A percentile compares a stretch with the other conserved stretches of the same genome.
Conservation (phyloP, 1,284 basidiomycete genomes). For the Trametes versicolor region DNA sequence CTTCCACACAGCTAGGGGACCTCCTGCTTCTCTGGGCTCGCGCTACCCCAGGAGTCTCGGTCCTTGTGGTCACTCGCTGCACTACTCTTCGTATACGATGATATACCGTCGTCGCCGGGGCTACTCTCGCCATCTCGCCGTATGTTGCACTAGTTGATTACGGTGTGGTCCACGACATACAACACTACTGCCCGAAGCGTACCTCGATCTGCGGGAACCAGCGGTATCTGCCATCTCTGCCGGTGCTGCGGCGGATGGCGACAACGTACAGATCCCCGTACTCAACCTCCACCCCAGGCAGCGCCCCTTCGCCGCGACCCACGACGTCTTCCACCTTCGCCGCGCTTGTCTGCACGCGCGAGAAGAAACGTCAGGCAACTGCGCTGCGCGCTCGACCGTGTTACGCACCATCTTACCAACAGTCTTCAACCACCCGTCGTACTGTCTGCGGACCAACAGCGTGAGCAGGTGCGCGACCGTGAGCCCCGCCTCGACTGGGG, state of each 20-base stretch:
- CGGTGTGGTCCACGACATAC: too few species aligned
- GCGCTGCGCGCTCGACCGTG: too few species aligned
- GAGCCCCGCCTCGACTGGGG: neutral
- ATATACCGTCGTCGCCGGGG: too few species aligned
- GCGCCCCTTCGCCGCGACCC: neutral
- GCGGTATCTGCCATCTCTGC: slow-evolving; percentile 9
- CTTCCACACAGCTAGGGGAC: too few species aligned
- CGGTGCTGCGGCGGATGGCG: slow-evolving; percentile 13
- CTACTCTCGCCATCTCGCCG: too few species aligned
- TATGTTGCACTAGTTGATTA: too few species aligned
- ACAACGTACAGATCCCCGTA: slow-evolving; percentile 7
- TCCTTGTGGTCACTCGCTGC: too few species aligned
- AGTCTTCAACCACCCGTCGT: slow-evolving; percentile 15
- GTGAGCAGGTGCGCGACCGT: slow-evolving; percentile 15
- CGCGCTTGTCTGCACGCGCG: neutral
- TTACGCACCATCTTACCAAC: slow-evolving; percentile 8
- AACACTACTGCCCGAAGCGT: neutral
- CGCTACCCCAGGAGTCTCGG: too few species aligned
- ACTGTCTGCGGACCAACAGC: slow-evolving; percentile 4
- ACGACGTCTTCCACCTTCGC: neutral
- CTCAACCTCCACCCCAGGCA: neutral
- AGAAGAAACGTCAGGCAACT: neutral
- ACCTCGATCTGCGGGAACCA: slow-evolving; percentile 18
- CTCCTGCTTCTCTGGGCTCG: too few species aligned
- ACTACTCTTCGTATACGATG: too few species aligned